phyloP scores from a whole-genome alignment of 768 basidiomycete species.

The Lepiota subincarnata region DNA sequence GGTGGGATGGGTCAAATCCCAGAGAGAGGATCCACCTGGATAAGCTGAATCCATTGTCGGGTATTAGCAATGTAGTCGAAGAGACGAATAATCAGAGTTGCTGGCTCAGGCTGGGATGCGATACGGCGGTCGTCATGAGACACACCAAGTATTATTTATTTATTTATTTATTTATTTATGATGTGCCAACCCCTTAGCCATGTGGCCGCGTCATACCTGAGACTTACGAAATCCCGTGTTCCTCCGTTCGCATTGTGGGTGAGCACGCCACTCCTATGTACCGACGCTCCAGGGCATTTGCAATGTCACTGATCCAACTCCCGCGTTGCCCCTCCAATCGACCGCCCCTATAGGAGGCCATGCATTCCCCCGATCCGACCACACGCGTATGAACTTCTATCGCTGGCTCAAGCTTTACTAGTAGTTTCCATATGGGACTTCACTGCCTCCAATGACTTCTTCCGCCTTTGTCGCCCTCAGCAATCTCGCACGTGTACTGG shows the following conservation, averaged over 20 bases:
- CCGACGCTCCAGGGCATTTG: not conserved
- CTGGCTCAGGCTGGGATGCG: not conserved
- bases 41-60: constrained; percentile 45
- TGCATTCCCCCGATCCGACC: too few species aligned
- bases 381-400: too few species aligned
- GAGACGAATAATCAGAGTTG: not conserved
- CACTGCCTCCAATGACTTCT: not conserved
- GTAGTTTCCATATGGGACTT: not conserved
- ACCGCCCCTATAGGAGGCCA: not conserved
- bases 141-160: constrained; percentile 11
- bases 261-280: not conserved
- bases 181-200: constrained; percentile 5
- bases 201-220: constrained; percentile 8
- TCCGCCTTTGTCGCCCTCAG: not conserved
- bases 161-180: constrained; percentile 14
- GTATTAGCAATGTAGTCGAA: constrained; percentile 8
- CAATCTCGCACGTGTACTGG: not conserved
- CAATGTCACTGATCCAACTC: too few species aligned
- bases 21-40: constrained; percentile 47
- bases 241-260: not conserved
- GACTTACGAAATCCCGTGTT: not conserved
- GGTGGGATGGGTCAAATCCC: constrained; percentile 61
- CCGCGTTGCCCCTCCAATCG: too few species aligned
- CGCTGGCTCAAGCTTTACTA: not conserved
- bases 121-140: constrained; percentile 9